Evolutionary conservation across 1,284 basidiomycete species (phyloP).

Genomic region (Rhodotorula sp.): DNA sequence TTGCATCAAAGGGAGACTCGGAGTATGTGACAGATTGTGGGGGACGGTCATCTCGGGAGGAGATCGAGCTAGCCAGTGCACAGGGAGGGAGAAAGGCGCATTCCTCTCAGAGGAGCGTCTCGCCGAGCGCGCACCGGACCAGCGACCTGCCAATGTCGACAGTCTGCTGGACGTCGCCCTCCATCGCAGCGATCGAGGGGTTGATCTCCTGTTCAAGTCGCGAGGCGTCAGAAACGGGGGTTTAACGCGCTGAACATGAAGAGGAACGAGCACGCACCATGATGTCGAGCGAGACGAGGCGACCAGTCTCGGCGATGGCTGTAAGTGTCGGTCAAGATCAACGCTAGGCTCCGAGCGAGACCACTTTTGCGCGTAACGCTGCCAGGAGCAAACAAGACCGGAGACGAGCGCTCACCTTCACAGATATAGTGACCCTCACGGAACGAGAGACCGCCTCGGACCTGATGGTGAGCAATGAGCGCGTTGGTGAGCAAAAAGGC

Average conservation of each 20-base stretch:
- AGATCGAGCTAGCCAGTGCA: neutral
- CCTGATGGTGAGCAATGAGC: neutral
- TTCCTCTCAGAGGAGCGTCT: conserved; percentile 50
- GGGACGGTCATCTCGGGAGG: no score
- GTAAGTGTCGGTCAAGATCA: neutral
- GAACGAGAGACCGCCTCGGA: conserved; percentile 94
- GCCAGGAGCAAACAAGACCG: no score
- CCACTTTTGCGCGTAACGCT: no score
- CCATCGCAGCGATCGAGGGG: conserved; percentile 70
- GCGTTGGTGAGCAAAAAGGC: conserved; percentile 29
- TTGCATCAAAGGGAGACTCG: no score
- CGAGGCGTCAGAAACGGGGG: neutral
- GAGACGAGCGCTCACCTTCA: conserved; percentile 54
- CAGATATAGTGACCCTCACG: conserved; percentile 97
- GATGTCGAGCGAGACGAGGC: conserved; percentile 84
- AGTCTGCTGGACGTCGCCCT: conserved; percentile 74
- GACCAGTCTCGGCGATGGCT: conserved; percentile 86
- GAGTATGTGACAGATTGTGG: no score
- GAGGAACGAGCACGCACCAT: conserved; percentile 60
- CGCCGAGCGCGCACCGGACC: conserved; percentile 82
- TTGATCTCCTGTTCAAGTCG: conserved; percentile 79
- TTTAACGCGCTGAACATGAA: no score
- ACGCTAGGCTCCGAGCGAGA: no score
- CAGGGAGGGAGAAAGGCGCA: neutral
- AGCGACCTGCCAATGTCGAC: conserved; percentile 92